phyloP scores from a whole-genome alignment of 768 basidiomycete species.

The Suillus plorans region DNA sequence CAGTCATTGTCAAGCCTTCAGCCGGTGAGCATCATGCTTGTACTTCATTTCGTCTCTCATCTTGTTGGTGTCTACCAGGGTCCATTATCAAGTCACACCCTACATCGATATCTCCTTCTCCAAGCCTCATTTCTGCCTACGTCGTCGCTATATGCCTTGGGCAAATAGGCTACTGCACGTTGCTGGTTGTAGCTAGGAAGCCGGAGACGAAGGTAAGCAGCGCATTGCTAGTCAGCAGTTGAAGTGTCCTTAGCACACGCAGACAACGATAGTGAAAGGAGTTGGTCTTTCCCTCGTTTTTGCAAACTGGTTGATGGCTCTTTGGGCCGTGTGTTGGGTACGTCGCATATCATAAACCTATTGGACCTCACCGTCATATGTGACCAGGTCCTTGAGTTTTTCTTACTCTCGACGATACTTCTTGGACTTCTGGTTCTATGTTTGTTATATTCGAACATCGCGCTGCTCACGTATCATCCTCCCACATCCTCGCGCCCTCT shows the following conservation, averaged over 20 bases:
- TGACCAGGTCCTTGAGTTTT: conserved; percentile 66
- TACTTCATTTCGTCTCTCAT: not conserved
- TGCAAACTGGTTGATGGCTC: conserved; percentile 77
- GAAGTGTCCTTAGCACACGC: conserved; percentile 8
- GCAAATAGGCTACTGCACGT: conserved; percentile 80
- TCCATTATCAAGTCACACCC: conserved; percentile 55
- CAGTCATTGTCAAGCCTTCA: conserved; percentile 63
- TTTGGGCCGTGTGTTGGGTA: conserved; percentile 81
- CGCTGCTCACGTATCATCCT: conserved; percentile 70
- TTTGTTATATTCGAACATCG: conserved; percentile 77
- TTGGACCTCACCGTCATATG: not conserved
- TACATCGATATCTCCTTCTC: conserved; percentile 70
- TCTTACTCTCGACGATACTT: conserved; percentile 72
- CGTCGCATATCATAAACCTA: conserved; percentile 12
- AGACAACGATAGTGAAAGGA: conserved; percentile 71
- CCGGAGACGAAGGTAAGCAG: conserved; percentile 73
- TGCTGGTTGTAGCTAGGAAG: conserved; percentile 70
- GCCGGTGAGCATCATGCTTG: conserved; percentile 38
- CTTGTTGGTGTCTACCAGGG: conserved; percentile 30
- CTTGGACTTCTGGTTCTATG: conserved; percentile 69
- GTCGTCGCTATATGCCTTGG: conserved; percentile 58
- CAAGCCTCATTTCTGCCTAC: conserved; percentile 57
- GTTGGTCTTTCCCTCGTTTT: conserved; percentile 78
- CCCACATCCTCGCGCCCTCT: conserved; percentile 61
- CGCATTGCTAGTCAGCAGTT: not conserved